phyloP scores from a whole-genome alignment of 2,329 filamentous ascomycete species.

The Drechslera avenae region DNA sequence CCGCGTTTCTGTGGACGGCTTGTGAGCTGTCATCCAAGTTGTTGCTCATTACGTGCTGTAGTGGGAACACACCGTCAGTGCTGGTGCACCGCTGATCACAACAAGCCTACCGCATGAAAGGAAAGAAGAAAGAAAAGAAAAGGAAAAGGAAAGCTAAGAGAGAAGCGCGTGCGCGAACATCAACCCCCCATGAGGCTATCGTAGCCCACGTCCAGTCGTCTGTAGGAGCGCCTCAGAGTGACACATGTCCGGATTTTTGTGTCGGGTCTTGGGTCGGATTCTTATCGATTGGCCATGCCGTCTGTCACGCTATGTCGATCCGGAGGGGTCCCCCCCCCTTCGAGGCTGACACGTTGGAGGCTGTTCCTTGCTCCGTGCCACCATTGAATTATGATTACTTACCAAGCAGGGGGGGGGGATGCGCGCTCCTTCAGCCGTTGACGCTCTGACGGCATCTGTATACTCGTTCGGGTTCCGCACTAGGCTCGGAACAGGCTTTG shows the following conservation, averaged over 20 bases:
- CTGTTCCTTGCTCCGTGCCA: slow-evolving; percentile 37
- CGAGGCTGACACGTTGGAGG: slow-evolving; percentile 30
- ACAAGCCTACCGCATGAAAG: slow-evolving; percentile 22
- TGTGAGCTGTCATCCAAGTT: slow-evolving; percentile 17
- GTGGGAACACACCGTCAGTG: slow-evolving; percentile 24
- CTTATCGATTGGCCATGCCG: slow-evolving; percentile 48
- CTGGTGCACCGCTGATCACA: slow-evolving; percentile 20
- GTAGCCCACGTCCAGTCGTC: slow-evolving; percentile 21
- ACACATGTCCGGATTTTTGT: slow-evolving; percentile 28
- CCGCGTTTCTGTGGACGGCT: slow-evolving; percentile 30
- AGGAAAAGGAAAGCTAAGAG: slow-evolving; percentile 2
- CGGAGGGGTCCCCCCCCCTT: slow-evolving; percentile 29
- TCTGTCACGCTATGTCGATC: slow-evolving; percentile 44
- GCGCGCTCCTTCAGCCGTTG: slow-evolving; percentile 17
- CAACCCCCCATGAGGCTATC: slow-evolving; percentile 19
- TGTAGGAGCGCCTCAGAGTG: slow-evolving; percentile 14
- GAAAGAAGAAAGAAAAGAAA: slow-evolving; percentile 24
- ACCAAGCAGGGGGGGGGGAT: too few relatives aligned
- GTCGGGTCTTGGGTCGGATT: slow-evolving; percentile 35
- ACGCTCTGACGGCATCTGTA: slow-evolving; percentile 36
- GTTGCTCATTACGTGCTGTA: slow-evolving; percentile 21
- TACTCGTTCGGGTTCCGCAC: slow-evolving; percentile 37
- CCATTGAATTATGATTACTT: slow-evolving; percentile 7
- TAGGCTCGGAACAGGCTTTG: slow-evolving; percentile 27
- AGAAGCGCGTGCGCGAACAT: slow-evolving; percentile 13